These are phyloP conservation scores for Ceratobasidium sp. DNA, from an alignment of 1,284 basidiomycete species.

Conservation along the genomic window DNA sequence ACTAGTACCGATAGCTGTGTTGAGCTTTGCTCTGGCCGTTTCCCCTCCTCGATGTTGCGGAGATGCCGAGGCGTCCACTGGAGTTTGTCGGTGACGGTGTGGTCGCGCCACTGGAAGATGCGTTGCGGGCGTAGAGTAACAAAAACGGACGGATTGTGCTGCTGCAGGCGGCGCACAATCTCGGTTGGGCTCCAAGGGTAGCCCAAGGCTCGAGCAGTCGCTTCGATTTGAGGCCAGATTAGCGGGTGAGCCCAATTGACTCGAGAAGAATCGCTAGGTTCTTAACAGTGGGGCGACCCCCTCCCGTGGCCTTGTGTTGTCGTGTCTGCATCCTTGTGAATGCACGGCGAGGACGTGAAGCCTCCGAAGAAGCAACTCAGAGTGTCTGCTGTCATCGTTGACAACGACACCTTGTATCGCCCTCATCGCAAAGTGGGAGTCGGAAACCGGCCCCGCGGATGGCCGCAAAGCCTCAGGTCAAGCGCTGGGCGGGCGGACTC, in stretches of 20 bases:
- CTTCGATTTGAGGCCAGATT: constrained; percentile 30
- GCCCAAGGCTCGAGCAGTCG: not conserved
- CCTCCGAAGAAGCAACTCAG: too few relatives aligned
- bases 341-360: constrained; percentile 1
- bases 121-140: not conserved
- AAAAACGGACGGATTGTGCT: constrained; percentile 10
- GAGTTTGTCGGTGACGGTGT: not conserved
- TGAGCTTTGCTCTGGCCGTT: too few relatives aligned
- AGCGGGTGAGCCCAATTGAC: constrained; percentile 38
- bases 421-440: too few relatives aligned
- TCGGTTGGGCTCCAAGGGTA: constrained; percentile 19
- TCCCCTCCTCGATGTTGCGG: not conserved
- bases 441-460: too few relatives aligned
- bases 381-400: too few relatives aligned
- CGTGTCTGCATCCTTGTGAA: not conserved
- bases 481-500: too few relatives aligned
- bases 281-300: not conserved
- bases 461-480: too few relatives aligned
- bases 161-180: constrained; percentile 5
- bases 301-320: not conserved
- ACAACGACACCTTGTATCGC: too few relatives aligned
- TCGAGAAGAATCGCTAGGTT: not conserved
- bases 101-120: constrained; percentile 24
- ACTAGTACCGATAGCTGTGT: too few relatives aligned
- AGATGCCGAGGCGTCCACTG: constrained; percentile 19